Base-by-base conservation (phyloP, 2,329 filamentous ascomycete species). In the Fusarium xylarioides region DNA sequence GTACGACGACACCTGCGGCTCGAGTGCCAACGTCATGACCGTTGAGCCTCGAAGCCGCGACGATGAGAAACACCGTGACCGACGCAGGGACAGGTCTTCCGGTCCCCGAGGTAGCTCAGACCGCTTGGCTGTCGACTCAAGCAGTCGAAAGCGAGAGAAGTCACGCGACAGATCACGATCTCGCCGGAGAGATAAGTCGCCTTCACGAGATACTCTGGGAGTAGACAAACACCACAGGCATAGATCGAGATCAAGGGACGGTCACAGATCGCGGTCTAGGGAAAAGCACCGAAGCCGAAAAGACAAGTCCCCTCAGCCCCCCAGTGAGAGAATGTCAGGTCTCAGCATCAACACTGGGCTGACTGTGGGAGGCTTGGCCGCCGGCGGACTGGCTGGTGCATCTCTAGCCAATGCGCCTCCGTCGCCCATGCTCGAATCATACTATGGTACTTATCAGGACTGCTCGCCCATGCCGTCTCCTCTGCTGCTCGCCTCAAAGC, bases 391-490 rank as follows among this genome's bases (percentile, higher is more conserved):
- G 6, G 80, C 80, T 26, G 79, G 76, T 56, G 71, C 85, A 55
- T 86, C 88, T 18, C 80, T 90, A 4, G 83, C 88, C 5, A 83
- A 85, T 28, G 88, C 94, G 4, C 94, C 95, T 0, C 90, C 90
- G 2, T 97, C 94, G 70, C 96, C 95, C 2, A 86, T 98, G 55
- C 89, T 97, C 4, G 95, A 98, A 82, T 92, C 96, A 2, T 98
- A 98, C 82, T 92, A 92, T 70, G 95, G 95, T 43, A 97, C 95
- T 1, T 98, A 97, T 77, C 95, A 98, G 82, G 94, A 93, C 65
- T 93, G 97, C 76, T 97, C 95, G 1, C 95, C 95, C 0, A 97
- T 98, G 94, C 95, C 95, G 0, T 95, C 95, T 1, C 94, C 95
- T 2, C 85, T 95, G 30, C 86, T 91, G 77, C 78, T 90, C 8